These are phyloP conservation scores for Phytophthora pisi DNA, from an alignment of 352 stramenopile species.

Conservation along the genomic window DNA sequence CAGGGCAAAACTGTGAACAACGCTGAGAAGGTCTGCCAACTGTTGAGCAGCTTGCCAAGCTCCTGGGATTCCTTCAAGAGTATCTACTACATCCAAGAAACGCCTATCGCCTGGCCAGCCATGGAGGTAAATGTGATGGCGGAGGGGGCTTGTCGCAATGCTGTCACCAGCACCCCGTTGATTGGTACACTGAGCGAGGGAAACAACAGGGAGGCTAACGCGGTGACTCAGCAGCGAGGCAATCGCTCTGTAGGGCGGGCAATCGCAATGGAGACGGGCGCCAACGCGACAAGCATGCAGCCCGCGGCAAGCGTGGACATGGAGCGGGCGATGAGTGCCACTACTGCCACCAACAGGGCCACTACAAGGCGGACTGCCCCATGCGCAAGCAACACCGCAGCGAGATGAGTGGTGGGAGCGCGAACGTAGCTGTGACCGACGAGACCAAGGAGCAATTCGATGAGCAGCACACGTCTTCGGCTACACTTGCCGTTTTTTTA, in stretches of 20 bases:
- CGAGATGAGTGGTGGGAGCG: not conserved
- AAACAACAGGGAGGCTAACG: slow-evolving; percentile 1
- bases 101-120: slow-evolving; percentile 2
- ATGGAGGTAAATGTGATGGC: slow-evolving; percentile 16
- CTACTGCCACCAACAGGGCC: not conserved
- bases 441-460: not conserved
- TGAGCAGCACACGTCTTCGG: not conserved
- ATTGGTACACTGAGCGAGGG: not conserved
- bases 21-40: slow-evolving; percentile 9
- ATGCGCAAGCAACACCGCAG: not conserved
- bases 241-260: not conserved
- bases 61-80: slow-evolving; percentile 15
- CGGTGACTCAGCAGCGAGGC: slow-evolving; percentile 2
- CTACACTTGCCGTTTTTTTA: not conserved
- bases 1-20: slow-evolving; percentile 11
- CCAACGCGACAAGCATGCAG: not conserved
- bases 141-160: not conserved
- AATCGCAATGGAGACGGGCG: not conserved
- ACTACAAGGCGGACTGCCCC: not conserved
- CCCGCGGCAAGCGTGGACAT: not conserved
- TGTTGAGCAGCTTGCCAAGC: not conserved
- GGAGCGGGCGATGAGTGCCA: not conserved
- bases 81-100: slow-evolving; percentile 24
- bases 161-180: not conserved
- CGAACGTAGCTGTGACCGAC: not conserved